Base-by-base conservation (phyloP, 176 grass and related monocot genomes). In the Luzula sylvatica region DNA sequence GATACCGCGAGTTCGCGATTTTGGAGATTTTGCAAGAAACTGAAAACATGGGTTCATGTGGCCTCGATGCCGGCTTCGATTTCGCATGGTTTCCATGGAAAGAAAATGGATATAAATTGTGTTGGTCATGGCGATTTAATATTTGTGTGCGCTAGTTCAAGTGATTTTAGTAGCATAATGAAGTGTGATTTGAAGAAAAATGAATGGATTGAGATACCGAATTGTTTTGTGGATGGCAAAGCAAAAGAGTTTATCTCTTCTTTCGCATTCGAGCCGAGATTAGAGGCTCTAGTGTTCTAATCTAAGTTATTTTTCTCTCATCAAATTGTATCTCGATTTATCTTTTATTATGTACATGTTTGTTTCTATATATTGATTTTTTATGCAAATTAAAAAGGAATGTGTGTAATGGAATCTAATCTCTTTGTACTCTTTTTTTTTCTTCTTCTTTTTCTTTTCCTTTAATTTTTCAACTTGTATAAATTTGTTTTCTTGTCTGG, bases 91-190 rank as follows among this genome's bases (percentile, higher is more conserved):
- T 83, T 90, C 38, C 68, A 65, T 2, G 78, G 67, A 8, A 66
- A 75, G 20, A 98, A 87, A 53, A 75, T 81, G 0, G 93, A 92
- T 26, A 80, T 98, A 25, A 98, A 92, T 51, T 98, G 93, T 70
- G 78, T 76, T 4, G 75, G 81, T 1, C 66, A 79, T 46, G 72
- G 75, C 20, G 75, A 50, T 53, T 55, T 66, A 59, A 38, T 98
- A 30, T 64, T 98, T 60, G 68, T 90, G 19, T 98, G 93, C 59
- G 75, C 82, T 51, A 80, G 75, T 66, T 83, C 81, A 8, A 27
- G 46, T 26, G 71, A 82, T 14, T 64, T 55, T 57, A 79, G 60
- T 15, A 83, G 67, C 5, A 77, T 65, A 58, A 74, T 87, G 67
- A 11, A 82, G 72, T 90, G 78, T 55, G 75, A 87, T 41, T 46